Evolutionary conservation across 2,329 filamentous ascomycete genomes (phyloP).

Genomic region (Hirsutella thompsonii): DNA sequence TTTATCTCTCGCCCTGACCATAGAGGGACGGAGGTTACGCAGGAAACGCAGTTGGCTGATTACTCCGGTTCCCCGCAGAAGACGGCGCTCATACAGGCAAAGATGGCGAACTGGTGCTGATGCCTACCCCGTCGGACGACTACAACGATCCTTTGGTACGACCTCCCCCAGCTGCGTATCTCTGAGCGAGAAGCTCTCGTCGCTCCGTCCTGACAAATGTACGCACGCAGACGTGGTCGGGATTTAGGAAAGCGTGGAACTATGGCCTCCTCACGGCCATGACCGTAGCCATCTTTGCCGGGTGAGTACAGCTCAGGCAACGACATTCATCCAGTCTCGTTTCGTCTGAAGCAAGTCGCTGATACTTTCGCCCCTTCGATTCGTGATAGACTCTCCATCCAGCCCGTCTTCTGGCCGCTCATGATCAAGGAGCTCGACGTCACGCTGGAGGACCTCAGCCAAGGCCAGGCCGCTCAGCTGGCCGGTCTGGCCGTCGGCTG

Average conservation of each 20-base stretch:
- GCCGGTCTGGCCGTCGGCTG: slow-evolving; percentile 19
- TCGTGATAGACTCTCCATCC: slow-evolving; percentile 3
- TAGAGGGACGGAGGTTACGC: neutral
- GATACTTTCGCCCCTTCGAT: neutral
- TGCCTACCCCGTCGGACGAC: slow-evolving; percentile 1
- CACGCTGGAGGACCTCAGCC: slow-evolving; percentile 12
- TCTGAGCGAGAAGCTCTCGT: too few species aligned
- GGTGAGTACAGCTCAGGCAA: slow-evolving; percentile 5
- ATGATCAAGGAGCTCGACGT: slow-evolving; percentile 13
- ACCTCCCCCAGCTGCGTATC: too few species aligned
- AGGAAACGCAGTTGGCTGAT: neutral
- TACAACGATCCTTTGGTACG: slow-evolving; percentile 5
- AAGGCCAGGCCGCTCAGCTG: slow-evolving; percentile 14
- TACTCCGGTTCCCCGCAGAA: neutral
- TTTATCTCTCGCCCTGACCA: neutral
- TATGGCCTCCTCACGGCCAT: slow-evolving; percentile 9
- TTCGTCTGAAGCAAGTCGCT: too few species aligned
- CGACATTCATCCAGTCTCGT: too few species aligned
- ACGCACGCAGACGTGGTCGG: neutral
- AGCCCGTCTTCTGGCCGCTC: slow-evolving; percentile 10
- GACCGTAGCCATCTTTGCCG: slow-evolving; percentile 7
- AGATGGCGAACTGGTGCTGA: neutral
- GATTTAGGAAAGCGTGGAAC: slow-evolving; percentile 8
- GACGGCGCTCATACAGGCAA: neutral
- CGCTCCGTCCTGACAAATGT: neutral